phyloP scores from a whole-genome alignment of 371 early-diverging fungal genomes.

The Rhizomucor miehei region DNA sequence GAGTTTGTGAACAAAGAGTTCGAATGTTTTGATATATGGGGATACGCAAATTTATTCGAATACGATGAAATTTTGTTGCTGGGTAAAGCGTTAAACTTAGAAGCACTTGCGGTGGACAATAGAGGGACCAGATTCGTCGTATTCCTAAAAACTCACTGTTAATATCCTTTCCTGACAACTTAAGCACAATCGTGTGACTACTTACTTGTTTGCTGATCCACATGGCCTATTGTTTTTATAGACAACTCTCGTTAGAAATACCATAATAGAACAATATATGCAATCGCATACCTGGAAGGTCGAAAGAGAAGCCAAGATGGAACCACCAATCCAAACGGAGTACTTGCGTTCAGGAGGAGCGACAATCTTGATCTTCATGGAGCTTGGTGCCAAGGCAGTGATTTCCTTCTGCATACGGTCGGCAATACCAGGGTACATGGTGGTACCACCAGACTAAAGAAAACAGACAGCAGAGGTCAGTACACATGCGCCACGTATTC shows the following conservation, averaged over 20 bases:
- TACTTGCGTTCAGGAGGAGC: slow-evolving; percentile 99
- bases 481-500: neutral
- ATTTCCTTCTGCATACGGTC: slow-evolving; percentile 99
- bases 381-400: slow-evolving; percentile 95
- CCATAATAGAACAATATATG: too few species aligned
- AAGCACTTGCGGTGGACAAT: slow-evolving; percentile 99
- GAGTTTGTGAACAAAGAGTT: too few species aligned
- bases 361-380: slow-evolving; percentile 99
- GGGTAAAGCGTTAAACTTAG: slow-evolving; percentile 51
- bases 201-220: slow-evolving; percentile 47
- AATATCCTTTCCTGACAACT: neutral
- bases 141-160: slow-evolving; percentile 65
- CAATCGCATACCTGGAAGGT: slow-evolving; percentile 84
- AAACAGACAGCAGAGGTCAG: neutral
- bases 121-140: slow-evolving; percentile 97
- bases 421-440: slow-evolving; percentile 96
- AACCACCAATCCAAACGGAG: slow-evolving; percentile 99
- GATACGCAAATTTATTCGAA: too few species aligned
- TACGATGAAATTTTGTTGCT: too few species aligned
- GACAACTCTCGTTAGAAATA: slow-evolving; percentile 52
- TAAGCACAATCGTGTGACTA: neutral
- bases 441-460: slow-evolving; percentile 71
- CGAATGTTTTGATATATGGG: too few species aligned
- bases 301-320: slow-evolving; percentile 98
- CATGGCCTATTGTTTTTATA: slow-evolving; percentile 2